Base-by-base conservation (phyloP, 176 grass and related monocot species). In the Paspalum vaginatum region DNA sequence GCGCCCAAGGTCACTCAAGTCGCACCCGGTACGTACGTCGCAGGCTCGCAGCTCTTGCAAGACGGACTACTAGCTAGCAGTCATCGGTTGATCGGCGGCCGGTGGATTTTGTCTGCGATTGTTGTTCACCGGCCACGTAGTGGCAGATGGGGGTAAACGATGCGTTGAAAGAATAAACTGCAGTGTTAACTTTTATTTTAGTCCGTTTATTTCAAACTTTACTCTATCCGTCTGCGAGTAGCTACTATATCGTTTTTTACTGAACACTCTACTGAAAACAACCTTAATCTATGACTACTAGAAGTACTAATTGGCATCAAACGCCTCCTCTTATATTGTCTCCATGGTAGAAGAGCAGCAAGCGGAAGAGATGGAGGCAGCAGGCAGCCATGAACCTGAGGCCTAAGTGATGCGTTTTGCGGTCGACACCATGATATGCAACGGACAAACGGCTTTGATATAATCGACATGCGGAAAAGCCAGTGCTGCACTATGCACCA, bases 371-470 rank as follows among this genome's bases (percentile, higher is more conserved):
- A 67, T 47, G 79, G 9, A 32, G 15, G 7, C 69, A 32, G 9
- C 1, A 64, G 13, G 1, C 8, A 77, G 56, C 62, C 25, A 79
- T 48, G 37, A 39, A 45, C 14, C 11, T 42, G 22, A 20, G 22
- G 0, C 43, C 20, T 4, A 10, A 38, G 8, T 22, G 57, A 39
- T 15, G 8, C 56, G 37, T 38, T 41, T 58, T 45, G 47, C 79
- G 4, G 50, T 79, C 61, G 47, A 24, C 76, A 41, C 49, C 73
- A 87, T 65, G 56, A 54, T 66, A 59, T 5, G 39, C 80, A 83
- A 74, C 41, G 51, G 75, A 79, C 80, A 84, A 79, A 25, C 15
- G 9, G 65, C 11, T 38, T 16, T 60, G 74, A 69, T 20, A 13
- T 54, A 86, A 38, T 76, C 44, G 70, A 21, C 54, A 53, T 37